Evolutionary conservation across 352 stramenopile genomes (phyloP), one percentile per base, ranked within the genome.

Genomic region (Phytophthora foliorum): DNA sequence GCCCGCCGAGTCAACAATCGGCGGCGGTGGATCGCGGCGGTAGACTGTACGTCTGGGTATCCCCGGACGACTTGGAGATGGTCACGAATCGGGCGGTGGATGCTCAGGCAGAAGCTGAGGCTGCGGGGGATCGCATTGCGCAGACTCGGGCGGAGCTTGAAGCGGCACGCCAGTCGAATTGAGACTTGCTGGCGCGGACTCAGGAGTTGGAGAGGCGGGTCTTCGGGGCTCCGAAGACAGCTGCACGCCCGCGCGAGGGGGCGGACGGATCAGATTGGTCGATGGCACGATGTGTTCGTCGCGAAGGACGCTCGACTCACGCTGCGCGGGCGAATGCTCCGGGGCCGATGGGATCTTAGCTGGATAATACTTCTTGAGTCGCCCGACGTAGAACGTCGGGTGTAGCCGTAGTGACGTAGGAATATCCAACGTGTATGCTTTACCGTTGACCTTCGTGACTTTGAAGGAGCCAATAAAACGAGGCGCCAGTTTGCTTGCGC

Each of bases 361-460:
- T 4, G 45, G 34, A 13, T 65, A 25, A 44, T 80, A 76, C 1
- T 31, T 27, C 19, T 68, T 72, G 32, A 69, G 56, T 2, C 60
- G 66, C 16, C 66, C 66, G 57, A 79, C 57, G 57, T 79, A 76
- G 58, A n/a, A n/a, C n/a, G n/a, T n/a, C n/a, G n/a, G n/a, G n/a
- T n/a, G n/a, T n/a, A n/a, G n/a, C n/a, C n/a, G 49, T 32, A 72
- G 63, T 2, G 25, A 39, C 13, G 49, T 36, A 19, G 49, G 57
- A 6, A 68, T 63, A n/a, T 67, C 65, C 1, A 73, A 17, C 3
- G 44, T 57, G 45, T 65, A 65, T 1, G 57, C 57, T 11, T 65
- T 45, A 4, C 45, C 45, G 17, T 39, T 24, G 2, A 49, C 22
- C 10, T 65, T 57, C 5, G 21, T 52, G n/a, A n/a, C n/a, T n/a